Evolutionary conservation across 2,329 filamentous ascomycete genomes (phyloP).

Genomic region (Aureobasidium zeae): DNA sequence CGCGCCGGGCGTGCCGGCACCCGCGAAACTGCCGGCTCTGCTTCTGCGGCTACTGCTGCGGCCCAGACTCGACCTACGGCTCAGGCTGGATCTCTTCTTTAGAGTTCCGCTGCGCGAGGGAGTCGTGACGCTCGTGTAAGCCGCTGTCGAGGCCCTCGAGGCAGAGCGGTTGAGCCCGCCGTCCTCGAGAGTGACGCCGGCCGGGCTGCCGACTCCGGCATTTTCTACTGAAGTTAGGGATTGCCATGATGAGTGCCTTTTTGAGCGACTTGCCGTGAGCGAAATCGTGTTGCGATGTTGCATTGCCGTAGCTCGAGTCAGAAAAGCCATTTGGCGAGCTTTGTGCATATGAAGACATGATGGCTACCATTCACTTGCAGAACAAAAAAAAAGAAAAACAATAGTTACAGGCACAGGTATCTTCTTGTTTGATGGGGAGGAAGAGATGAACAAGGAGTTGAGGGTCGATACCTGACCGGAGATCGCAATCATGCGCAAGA

Average conservation of each 20-base stretch:
- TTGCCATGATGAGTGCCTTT: conserved; percentile 29
- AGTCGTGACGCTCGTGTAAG: conserved; percentile 34
- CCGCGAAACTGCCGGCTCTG: conserved; percentile 71
- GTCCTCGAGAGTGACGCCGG: conserved; percentile 58
- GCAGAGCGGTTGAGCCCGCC: conserved; percentile 49
- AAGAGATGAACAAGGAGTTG: background rate
- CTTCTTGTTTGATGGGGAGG: too few species aligned
- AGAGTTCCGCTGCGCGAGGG: conserved; percentile 62
- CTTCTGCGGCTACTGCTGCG: conserved; percentile 73
- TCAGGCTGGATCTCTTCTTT: conserved; percentile 78
- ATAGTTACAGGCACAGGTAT: too few species aligned
- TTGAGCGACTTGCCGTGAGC: conserved; percentile 30
- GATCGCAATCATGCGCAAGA: background rate
- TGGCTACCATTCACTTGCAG: conserved; percentile 8
- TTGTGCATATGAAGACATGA: conserved; percentile 22
- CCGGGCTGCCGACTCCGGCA: conserved; percentile 52
- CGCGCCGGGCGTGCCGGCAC: conserved; percentile 50
- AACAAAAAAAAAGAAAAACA: too few species aligned
- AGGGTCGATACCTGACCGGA: background rate
- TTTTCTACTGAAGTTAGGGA: conserved; percentile 19
- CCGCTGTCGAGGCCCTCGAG: conserved; percentile 45
- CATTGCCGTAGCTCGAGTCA: conserved; percentile 28
- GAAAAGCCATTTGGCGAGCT: conserved; percentile 26
- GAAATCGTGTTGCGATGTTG: conserved; percentile 30
- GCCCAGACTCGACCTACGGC: conserved; percentile 62